Base-by-base conservation (phyloP, 1,284 basidiomycete species). In the Golubevia sp. region DNA sequence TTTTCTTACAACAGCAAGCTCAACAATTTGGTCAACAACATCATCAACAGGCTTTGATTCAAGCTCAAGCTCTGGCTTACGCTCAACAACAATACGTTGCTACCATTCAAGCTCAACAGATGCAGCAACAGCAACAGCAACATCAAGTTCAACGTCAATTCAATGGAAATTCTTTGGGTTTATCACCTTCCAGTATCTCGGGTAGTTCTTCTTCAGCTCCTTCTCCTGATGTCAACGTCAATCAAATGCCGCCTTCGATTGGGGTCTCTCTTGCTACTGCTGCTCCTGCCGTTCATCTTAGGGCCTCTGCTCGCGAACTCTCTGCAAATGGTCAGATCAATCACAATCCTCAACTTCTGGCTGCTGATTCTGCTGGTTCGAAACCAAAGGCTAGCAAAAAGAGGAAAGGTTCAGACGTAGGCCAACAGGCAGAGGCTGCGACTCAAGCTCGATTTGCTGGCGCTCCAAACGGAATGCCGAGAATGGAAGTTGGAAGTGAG, bases 401-500 rank as follows among this genome's bases (percentile, higher is more conserved):
- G 30, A 34, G 30, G 11, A 34, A 34, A 34, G 30, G 30, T 34
- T 34, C 30, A 34, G 30, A 34, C 11, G 30, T 5, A 34, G 30
- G 30, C 4, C 30, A 34, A 34, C 30, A 34, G 11, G 30, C 11
- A 5, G 5, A 34, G n/a, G n/a, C n/a, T n/a, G n/a, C n/a, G n/a
- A n/a, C n/a, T n/a, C n/a, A n/a, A n/a, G n/a, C n/a, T n/a, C n/a
- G n/a, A n/a, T n/a, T n/a, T n/a, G n/a, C n/a, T n/a, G 54, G 50
- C 56, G 15, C 54, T 57, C n/a, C 55, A 62, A 7, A 50, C 59
- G 67, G 67, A 59, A 60, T 71, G 26, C 70, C 73, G n/a, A 70
- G 69, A 49, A 76, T 76, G 74, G 73, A 73, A 48, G 71, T 70
- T 7, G 70, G 73, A 13, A 74, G 71, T 34, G 30, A 34, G 30